A percentile compares a stretch with the other conserved stretches of the same genome.
phyloP scores from a whole-genome alignment of 1,284 basidiomycete genomes.

The Ceratobasidium sp. region DNA sequence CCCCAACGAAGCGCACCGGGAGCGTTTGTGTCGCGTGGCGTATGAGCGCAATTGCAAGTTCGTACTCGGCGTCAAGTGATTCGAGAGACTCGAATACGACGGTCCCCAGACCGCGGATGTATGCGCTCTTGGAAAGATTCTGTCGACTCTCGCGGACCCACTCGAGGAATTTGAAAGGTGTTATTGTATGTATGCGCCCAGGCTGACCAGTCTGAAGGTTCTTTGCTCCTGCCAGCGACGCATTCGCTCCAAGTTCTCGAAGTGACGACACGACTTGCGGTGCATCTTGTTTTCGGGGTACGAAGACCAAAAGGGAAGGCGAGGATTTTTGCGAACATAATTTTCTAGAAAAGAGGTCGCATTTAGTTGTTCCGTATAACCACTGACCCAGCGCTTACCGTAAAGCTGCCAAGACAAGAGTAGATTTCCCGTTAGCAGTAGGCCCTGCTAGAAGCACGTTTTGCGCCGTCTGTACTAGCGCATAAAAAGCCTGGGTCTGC shows the following conservation, averaged over 20 bases:
- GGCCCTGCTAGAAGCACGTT: conserved; percentile 89
- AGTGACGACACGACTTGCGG: conserved; percentile 30
- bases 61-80: conserved; percentile 84
- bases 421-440: conserved; percentile 84
- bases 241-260: conserved; percentile 51
- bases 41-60: conserved; percentile 81
- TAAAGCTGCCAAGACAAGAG: conserved; percentile 75
- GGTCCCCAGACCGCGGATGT: conserved; percentile 67
- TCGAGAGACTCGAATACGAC: conserved; percentile 91
- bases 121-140: conserved; percentile 18
- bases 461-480: conserved; percentile 74
- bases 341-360: conserved; percentile 60
- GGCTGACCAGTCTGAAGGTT: conserved; percentile 17
- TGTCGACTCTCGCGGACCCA: conserved; percentile 13
- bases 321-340: conserved; percentile 59
- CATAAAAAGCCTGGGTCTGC: conserved; percentile 93
- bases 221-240: conserved; percentile 47
- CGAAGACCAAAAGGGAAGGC: conserved; percentile 62
- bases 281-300: conserved; percentile 52
- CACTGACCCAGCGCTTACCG: conserved; percentile 68
- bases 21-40: conserved; percentile 71
- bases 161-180: conserved; percentile 29
- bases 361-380: conserved; percentile 2
- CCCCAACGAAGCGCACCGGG: conserved; percentile 81
- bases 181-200: conserved; percentile 22